Evolutionary conservation across 495 filamentous ascomycete genomes (phyloP), one percentile per base, ranked within the genome.

Genomic region (Umbilicaria muhlenbergii): DNA sequence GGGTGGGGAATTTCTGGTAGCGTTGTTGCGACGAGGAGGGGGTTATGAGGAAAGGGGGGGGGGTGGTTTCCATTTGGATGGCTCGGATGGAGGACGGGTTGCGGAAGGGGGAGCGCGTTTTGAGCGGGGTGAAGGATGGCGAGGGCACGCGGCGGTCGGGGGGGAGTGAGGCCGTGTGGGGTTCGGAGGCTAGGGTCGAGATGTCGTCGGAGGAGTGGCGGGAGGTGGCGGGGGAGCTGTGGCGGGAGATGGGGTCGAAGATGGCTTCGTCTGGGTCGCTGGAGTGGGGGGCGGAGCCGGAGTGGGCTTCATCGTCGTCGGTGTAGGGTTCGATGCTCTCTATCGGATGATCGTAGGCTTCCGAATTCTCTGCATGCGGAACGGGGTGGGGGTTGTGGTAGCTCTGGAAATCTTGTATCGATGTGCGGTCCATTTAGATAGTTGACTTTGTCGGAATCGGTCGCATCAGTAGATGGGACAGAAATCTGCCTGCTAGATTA

Each of bases 71-170:
- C 77, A 89, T 83, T 53, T 89, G 83, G 65, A 91, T 77, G 1
- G 79, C 79, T 33, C 77, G 70, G 7, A 89, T 77, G 0, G 80
- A 83, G 32, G 81, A 85, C 0, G 83, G 77, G 8, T 83, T 83
- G 39, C 78, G 68, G 49, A 82, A 83, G 7, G 65, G 66, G 1
- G 69, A 59, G 21, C 47, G 47, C 10, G 21, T 41, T 34, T 48
- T 48, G 19, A 53, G 33, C 32, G 53, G 53, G 3, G 50, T 51
- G 34, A 43, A 45, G 6, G 53, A n/a, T n/a, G n/a, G 53, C 15
- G 53, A 49, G n/a, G 48, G 36, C 1, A 13, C 10, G 6, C 39
- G 52, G 32, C 39, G 39, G 31, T 38, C 39, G 1, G 39, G 24
- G 13, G 43, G 40, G 34, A 28, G 46, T 14, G 45, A 39, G 14